Evolutionary conservation across 2,329 filamentous ascomycete genomes (phyloP), one percentile per base, ranked within the genome.

Genomic region (Verticillium albo-atrum): DNA sequence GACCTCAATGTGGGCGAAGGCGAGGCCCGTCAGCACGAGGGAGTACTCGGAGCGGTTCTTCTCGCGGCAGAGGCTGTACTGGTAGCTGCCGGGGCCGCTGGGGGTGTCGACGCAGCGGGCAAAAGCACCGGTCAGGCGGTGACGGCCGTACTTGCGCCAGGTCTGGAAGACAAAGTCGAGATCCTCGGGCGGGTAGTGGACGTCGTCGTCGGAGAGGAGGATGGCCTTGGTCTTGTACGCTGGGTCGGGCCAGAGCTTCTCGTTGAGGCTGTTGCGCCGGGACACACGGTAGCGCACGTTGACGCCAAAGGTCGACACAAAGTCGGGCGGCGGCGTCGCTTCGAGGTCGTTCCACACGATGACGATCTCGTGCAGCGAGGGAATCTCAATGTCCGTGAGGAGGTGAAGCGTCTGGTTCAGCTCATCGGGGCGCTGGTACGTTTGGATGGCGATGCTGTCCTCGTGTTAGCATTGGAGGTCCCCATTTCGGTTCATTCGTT

Each of bases 91-190:
- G 10, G 66, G 60, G 4, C 62, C 59, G 20, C 37, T n/a, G 20
- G 68, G 64, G 20, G 66, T 59, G 25, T 69, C 64, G n/a, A 67
- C 60, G 60, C 74, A 77, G 20, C 74, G 73, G 4, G 74, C 67
- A 6, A 76, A 68, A 1, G 72, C 73, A 1, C 74, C 74, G 0
- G 68, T 68, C 35, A 77, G 63, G 20, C 73, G 65, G 54, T 72
- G 61, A 26, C 64, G 69, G 34, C 74, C 74, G 47, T 73, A 74
- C 60, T 73, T 70, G 62, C 74, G 74, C 74, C 74, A 77, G 15
- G 69, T 66, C 56, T 76, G 73, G 57, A 77, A 77, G 25, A 70
- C 72, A 17, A 74, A 77, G 15, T 76, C 74, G n/a, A 76, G 68
- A 51, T 77, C 74, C 3, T 63, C 59, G 25, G 74, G 74, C 28